phyloP scores from a whole-genome alignment of 345 rosid genomes.

The Salix caprea region DNA sequence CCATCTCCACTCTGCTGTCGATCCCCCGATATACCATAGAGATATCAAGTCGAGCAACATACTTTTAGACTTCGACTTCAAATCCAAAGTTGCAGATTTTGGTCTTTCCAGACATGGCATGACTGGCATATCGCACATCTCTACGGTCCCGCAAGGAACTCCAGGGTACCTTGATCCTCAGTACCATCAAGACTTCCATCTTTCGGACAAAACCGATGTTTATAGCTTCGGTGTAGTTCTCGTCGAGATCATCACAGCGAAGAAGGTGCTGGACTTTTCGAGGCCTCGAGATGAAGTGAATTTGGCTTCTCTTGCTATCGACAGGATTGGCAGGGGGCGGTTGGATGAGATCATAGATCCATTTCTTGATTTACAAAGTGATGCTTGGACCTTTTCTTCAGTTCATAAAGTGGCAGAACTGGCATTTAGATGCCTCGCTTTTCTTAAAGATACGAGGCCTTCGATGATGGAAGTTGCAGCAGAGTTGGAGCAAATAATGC shows the following conservation, averaged over 20 bases:
- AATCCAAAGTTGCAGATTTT: conserved; percentile 82
- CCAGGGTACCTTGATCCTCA: conserved; percentile 90
- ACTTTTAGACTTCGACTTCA: conserved; percentile 57
- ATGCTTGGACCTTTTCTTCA: conserved; percentile 43
- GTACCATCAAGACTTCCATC: conserved; percentile 77
- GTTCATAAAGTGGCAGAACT: conserved; percentile 53
- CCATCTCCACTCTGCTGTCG: conserved; percentile 62
- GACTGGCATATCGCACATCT: conserved; percentile 73
- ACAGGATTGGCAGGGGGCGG: conserved; percentile 49
- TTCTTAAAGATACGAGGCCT: conserved; percentile 61
- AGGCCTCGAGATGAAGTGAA: conserved; percentile 55
- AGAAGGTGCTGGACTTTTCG: conserved; percentile 59
- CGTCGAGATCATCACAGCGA: conserved; percentile 52
- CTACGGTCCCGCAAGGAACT: conserved; percentile 91
- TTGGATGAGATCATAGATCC: conserved; percentile 61
- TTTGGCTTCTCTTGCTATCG: conserved; percentile 53
- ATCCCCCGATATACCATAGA: conserved; percentile 82
- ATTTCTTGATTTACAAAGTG: conserved; percentile 26
- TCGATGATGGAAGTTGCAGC: conserved; percentile 57
- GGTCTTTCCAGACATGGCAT: conserved; percentile 83
- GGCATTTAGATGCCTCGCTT: conserved; percentile 74
- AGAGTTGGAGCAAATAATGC: conserved; percentile 45
- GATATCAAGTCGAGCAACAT: conserved; percentile 90
- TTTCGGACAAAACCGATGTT: conserved; percentile 85
- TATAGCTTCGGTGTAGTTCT: conserved; percentile 78